phyloP scores from a whole-genome alignment of 2,329 filamentous ascomycete species.

The Cryphonectria japonica region DNA sequence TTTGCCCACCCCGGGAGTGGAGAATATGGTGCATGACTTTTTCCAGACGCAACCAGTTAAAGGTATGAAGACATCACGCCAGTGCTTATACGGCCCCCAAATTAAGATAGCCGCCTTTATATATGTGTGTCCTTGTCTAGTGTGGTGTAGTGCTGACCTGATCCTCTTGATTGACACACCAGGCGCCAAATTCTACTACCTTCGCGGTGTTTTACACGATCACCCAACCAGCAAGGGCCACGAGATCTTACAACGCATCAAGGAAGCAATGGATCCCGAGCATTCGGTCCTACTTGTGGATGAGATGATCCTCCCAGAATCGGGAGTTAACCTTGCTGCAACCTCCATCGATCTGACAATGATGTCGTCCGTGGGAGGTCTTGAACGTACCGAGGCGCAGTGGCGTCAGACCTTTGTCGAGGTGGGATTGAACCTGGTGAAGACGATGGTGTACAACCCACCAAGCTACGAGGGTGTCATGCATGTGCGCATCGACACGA shows the following conservation, averaged over 20 bases:
- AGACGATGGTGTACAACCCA: not conserved
- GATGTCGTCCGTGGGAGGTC: slow-evolving; percentile 30
- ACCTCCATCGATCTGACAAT: slow-evolving; percentile 31
- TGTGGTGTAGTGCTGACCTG: no score
- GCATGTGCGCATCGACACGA: not conserved
- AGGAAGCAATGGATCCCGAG: slow-evolving; percentile 27
- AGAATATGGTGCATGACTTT: slow-evolving; percentile 19
- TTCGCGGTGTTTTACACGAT: slow-evolving; percentile 31
- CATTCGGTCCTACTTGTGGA: slow-evolving; percentile 31
- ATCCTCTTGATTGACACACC: no score
- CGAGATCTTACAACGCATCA: slow-evolving; percentile 28
- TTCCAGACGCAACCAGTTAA: slow-evolving; percentile 18
- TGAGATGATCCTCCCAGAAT: slow-evolving; percentile 29
- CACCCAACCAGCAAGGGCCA: slow-evolving; percentile 30
- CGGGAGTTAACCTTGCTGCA: slow-evolving; percentile 22
- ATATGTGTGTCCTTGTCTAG: no score
- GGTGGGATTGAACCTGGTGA: not conserved
- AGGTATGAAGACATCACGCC: slow-evolving; percentile 1
- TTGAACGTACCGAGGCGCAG: slow-evolving; percentile 31
- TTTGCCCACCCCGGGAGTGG: slow-evolving; percentile 16
- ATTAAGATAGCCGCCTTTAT: no score
- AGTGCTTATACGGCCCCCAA: no score
- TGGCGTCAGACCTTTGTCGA: slow-evolving; percentile 16
- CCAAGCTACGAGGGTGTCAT: slow-evolving; percentile 1
- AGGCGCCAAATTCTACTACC: slow-evolving; percentile 28